Percentiles rank a stretch among this genome's conserved stretches.
Conservation (phyloP, 2,329 filamentous ascomycete species). For the Penicillium brevicompactum region DNA sequence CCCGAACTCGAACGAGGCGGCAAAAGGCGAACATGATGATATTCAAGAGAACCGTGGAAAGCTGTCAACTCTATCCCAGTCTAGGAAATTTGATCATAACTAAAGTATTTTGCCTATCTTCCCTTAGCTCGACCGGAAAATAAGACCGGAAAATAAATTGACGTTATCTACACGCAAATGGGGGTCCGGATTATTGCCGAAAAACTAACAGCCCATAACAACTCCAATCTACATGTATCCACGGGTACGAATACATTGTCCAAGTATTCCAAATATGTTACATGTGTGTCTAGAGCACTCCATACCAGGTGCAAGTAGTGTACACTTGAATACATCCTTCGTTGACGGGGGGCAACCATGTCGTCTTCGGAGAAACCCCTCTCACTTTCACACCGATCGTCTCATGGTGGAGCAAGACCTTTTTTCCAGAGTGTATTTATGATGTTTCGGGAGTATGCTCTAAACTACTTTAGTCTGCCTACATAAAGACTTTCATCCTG, state of each 20-base stretch:
- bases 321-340: background rate
- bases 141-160: background rate
- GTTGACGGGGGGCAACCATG: background rate
- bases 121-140: background rate
- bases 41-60: background rate
- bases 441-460: background rate
- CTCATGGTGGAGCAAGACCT: conserved; percentile 3
- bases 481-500: background rate
- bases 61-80: conserved; percentile 1
- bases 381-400: conserved; percentile 2
- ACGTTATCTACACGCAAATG: background rate
- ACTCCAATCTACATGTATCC: no score
- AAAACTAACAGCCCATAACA: background rate
- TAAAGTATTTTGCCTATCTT: background rate
- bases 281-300: no score
- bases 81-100: background rate
- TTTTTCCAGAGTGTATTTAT: conserved; percentile 1
- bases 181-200: background rate
- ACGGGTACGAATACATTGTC: no score
- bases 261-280: no score
- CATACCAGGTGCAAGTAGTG: no score
- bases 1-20: background rate
- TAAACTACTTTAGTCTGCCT: background rate
- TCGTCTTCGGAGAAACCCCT: background rate
- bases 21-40: background rate